phyloP scores from a whole-genome alignment of 768 basidiomycete genomes.

The Austroboletus eburneus region DNA sequence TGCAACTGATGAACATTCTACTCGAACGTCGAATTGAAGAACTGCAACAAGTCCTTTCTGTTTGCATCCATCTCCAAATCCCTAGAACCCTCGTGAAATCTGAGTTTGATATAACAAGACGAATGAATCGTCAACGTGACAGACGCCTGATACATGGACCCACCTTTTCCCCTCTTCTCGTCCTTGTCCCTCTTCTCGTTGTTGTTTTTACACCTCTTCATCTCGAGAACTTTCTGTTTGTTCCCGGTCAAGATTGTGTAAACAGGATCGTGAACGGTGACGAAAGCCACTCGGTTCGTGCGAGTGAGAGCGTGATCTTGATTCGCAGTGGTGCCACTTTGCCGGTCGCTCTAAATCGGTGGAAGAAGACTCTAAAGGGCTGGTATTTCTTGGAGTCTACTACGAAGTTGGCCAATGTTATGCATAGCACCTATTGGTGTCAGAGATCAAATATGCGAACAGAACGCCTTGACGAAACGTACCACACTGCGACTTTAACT shows the following conservation, averaged over 20 bases:
- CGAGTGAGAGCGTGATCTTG: slow-evolving; percentile 20
- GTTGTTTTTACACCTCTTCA: slow-evolving; percentile 33
- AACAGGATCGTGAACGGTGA: slow-evolving; percentile 3
- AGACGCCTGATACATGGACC: background rate
- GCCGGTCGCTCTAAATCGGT: slow-evolving; percentile 10
- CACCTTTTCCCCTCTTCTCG: slow-evolving; percentile 64
- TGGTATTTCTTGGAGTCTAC: slow-evolving; percentile 26
- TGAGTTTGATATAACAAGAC: slow-evolving; percentile 52
- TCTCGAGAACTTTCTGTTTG: slow-evolving; percentile 35
- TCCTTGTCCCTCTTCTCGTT: slow-evolving; percentile 38
- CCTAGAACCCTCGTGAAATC: slow-evolving; percentile 55
- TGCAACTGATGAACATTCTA: slow-evolving; percentile 6
- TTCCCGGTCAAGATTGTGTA: slow-evolving; percentile 25
- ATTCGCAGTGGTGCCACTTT: too few species aligned
- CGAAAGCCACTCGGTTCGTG: slow-evolving; percentile 11
- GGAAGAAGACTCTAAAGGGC: slow-evolving; percentile 12
- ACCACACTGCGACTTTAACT: too few species aligned
- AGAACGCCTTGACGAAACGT: too few species aligned
- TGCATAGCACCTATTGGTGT: slow-evolving; percentile 22
- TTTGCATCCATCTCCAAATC: slow-evolving; percentile 58
- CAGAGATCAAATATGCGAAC: too few species aligned
- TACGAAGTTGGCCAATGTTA: slow-evolving; percentile 5
- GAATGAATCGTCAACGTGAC: background rate
- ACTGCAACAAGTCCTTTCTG: slow-evolving; percentile 48
- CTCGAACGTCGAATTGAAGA: slow-evolving; percentile 50